Evolutionary conservation across 176 grass and related monocot genomes (phyloP).

Genomic region (Pontederia crassipes): DNA sequence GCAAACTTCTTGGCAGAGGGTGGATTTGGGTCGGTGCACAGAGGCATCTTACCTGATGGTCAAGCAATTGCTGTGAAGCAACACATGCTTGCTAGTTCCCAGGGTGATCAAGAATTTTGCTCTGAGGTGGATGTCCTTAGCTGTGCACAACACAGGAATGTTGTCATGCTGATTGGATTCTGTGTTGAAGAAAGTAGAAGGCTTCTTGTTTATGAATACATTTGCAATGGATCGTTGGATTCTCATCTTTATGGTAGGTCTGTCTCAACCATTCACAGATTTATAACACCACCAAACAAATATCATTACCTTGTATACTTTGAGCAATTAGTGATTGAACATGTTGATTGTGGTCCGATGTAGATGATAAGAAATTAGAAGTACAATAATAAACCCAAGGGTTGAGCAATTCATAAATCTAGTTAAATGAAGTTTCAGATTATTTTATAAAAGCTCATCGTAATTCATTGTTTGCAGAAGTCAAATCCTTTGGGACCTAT

Average conservation of each 20-base stretch:
- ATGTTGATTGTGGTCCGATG: too few relatives aligned
- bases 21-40: constrained; percentile 93
- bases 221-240: constrained; percentile 94
- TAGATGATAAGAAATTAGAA: too few relatives aligned
- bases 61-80: constrained; percentile 95
- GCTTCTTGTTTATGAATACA: constrained; percentile 90
- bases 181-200: constrained; percentile 91
- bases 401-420: too few relatives aligned
- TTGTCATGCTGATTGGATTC: constrained; percentile 96
- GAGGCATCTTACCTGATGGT: constrained; percentile 75
- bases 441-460: too few relatives aligned
- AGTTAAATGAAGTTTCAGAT: too few relatives aligned
- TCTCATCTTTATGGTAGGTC: constrained; percentile 87
- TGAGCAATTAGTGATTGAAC: too few relatives aligned
- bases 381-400: too few relatives aligned
- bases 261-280: too few relatives aligned
- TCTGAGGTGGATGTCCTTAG: constrained; percentile 96
- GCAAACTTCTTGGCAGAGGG: constrained; percentile 95
- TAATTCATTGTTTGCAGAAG: too few relatives aligned
- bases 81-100: constrained; percentile 84
- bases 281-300: too few relatives aligned
- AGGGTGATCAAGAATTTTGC: constrained; percentile 90
- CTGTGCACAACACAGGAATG: constrained; percentile 94
- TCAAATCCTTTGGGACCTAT: too few relatives aligned
- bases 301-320: too few relatives aligned